These are phyloP conservation scores for Mercurialis annua DNA, from an alignment of 345 rosid genomes.

Conservation along the genomic window DNA sequence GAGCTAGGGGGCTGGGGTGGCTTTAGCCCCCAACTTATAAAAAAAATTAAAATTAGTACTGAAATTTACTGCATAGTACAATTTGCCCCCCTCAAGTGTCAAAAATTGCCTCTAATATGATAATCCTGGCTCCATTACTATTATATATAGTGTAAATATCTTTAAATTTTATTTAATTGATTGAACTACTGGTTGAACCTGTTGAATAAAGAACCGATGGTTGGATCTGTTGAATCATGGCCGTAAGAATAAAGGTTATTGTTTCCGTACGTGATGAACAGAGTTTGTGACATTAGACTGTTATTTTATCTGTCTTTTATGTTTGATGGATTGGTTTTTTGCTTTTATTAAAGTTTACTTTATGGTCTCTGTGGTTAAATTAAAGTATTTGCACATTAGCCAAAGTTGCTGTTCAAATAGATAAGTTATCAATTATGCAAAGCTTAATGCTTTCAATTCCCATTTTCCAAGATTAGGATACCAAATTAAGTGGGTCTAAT, in stretches of 20 bases:
- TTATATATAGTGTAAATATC: too few relatives aligned
- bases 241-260: constrained; percentile 18
- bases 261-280: constrained; percentile 16
- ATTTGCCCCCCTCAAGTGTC: too few relatives aligned
- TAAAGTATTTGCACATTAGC: constrained; percentile 9
- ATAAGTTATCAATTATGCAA: constrained; percentile 4
- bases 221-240: constrained; percentile 16
- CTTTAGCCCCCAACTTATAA: too few relatives aligned
- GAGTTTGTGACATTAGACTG: neutral
- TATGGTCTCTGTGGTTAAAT: constrained; percentile 12
- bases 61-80: too few relatives aligned
- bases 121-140: too few relatives aligned
- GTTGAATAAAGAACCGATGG: too few relatives aligned
- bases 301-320: neutral
- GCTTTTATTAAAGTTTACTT: constrained; percentile 4
- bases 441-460: neutral
- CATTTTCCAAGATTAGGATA: neutral
- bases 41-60: too few relatives aligned
- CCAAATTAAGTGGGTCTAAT: neutral
- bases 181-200: too few relatives aligned
- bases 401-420: constrained; percentile 8
- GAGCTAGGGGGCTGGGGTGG: too few relatives aligned
- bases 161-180: too few relatives aligned
- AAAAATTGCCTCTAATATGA: too few relatives aligned
- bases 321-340: constrained; percentile 10